These are phyloP conservation scores for Penstemon newberryi DNA, from an alignment of 257 asterid species.

Conservation along the genomic window DNA sequence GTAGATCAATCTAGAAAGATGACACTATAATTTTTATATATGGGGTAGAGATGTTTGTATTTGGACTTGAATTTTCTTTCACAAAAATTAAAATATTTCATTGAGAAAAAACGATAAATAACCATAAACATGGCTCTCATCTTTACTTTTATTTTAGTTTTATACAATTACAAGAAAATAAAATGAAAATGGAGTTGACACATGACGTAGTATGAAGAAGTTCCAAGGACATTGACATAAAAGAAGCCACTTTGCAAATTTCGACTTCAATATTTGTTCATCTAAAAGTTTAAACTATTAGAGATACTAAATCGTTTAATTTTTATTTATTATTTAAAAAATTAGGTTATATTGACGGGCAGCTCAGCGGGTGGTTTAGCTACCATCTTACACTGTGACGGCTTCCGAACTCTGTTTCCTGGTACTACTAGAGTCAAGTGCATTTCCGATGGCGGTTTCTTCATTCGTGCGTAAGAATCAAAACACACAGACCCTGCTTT, in stretches of 20 bases:
- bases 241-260: no score
- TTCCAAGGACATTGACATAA: no score
- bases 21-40: background rate
- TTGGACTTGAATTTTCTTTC: background rate
- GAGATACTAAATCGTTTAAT: background rate
- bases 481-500: background rate
- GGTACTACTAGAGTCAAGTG: conserved; percentile 10
- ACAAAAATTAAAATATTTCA: no score
- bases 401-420: conserved; percentile 4
- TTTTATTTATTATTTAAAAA: background rate
- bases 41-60: no score
- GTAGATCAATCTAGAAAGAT: background rate
- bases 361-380: conserved; percentile 21
- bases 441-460: conserved; percentile 18
- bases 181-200: background rate
- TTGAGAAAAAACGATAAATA: no score
- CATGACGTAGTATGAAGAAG: no score
- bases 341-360: conserved; percentile 13
- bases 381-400: conserved; percentile 1
- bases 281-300: no score
- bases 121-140: no score
- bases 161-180: no score
- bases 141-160: no score
- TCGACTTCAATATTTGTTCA: no score
- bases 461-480: conserved; percentile 9